Conservation (phyloP, 768 basidiomycete genomes). For the Chalciporus pseudorubinellus region DNA sequence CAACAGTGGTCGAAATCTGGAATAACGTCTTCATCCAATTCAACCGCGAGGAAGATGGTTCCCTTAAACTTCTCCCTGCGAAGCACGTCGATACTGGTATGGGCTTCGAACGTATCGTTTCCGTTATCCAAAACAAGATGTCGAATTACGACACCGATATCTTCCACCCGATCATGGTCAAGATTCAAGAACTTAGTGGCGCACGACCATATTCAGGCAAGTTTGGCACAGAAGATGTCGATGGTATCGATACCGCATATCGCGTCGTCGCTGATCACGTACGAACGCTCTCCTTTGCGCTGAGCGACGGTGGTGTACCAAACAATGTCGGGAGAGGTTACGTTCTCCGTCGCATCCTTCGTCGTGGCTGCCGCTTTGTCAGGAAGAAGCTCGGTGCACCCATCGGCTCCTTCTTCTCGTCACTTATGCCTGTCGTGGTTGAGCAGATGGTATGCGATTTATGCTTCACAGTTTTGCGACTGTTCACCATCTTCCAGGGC, state of each 20-base stretch:
- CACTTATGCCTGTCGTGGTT: constrained; percentile 83
- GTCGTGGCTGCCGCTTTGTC: constrained; percentile 93
- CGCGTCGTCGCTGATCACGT: constrained; percentile 97
- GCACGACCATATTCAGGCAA: constrained; percentile 86
- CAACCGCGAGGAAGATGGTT: constrained; percentile 90
- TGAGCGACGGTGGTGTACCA: constrained; percentile 95
- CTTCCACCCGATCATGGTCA: constrained; percentile 84
- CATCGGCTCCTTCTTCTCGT: constrained; percentile 94
- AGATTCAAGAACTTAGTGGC: constrained; percentile 85
- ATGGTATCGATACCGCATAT: constrained; percentile 97
- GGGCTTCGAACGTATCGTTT: constrained; percentile 98
- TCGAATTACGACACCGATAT: constrained; percentile 99
- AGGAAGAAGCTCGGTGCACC: constrained; percentile 91
- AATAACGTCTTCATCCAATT: constrained; percentile 99
- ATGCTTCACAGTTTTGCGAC: not conserved
- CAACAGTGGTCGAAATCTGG: constrained; percentile 97
- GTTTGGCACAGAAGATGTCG: constrained; percentile 91
- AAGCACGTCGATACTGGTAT: constrained; percentile 99
- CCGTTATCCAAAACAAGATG: constrained; percentile 82
- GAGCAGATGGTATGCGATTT: constrained; percentile 72
- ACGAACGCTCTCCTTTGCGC: constrained; percentile 90
- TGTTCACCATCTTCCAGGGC: constrained; percentile 49
- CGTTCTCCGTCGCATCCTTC: constrained; percentile 89
- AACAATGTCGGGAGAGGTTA: constrained; percentile 97
- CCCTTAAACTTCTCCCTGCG: constrained; percentile 75